Percentiles rank a stretch among this genome's conserved stretches.
Evolutionary conservation across 768 basidiomycete species (phyloP).

Genomic region (Paxillus involutus): DNA sequence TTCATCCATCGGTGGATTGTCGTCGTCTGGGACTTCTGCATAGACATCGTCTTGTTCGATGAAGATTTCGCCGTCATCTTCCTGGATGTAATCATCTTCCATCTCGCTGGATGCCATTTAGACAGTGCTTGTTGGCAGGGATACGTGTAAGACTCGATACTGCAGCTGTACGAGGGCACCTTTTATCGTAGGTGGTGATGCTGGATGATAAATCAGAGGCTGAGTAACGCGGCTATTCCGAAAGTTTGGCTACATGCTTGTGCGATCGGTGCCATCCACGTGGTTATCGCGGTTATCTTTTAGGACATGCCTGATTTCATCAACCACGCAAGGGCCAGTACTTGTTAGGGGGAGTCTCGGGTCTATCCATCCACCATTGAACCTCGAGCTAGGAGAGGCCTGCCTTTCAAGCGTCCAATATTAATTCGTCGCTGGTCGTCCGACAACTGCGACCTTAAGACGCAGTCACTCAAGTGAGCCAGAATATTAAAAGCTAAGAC

Average conservation of each 20-base stretch:
- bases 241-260: too few relatives aligned
- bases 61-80: slow-evolving; percentile 57
- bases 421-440: too few relatives aligned
- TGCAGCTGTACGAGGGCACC: neutral
- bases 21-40: slow-evolving; percentile 63
- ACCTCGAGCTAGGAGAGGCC: too few relatives aligned
- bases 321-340: neutral
- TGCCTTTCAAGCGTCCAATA: too few relatives aligned
- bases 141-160: neutral
- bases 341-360: neutral
- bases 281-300: slow-evolving; percentile 2
- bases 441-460: too few relatives aligned
- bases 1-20: slow-evolving; percentile 71
- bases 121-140: slow-evolving; percentile 2
- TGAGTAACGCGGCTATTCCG: slow-evolving; percentile 10
- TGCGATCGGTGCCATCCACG: neutral
- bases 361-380: neutral
- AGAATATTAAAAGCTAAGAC: neutral
- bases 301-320: too few relatives aligned
- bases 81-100: slow-evolving; percentile 34
- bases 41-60: slow-evolving; percentile 67
- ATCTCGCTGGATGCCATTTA: slow-evolving; percentile 35
- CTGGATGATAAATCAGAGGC: slow-evolving; percentile 27
- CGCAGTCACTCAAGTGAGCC: too few relatives aligned
- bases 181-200: neutral